Conservation (phyloP, 257 asterid genomes). For the Fraxinus americana region DNA sequence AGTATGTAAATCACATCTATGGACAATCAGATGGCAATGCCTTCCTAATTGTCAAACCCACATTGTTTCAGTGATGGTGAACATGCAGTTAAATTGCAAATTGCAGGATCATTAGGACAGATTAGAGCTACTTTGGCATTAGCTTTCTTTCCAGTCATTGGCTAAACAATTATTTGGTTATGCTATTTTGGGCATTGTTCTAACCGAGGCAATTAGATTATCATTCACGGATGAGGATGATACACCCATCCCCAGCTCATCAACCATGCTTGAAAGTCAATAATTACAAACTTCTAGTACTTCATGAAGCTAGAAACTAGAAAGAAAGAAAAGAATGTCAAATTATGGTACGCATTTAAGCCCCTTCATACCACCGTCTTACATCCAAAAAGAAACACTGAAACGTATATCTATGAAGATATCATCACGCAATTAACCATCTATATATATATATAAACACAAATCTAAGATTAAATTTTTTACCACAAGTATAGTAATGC, state of each 20-base stretch:
- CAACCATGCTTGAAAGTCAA: background rate
- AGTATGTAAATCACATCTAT: slow-evolving; percentile 17
- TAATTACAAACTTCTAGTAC: background rate
- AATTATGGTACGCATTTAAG: slow-evolving; percentile 14
- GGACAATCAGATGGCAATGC: slow-evolving; percentile 9
- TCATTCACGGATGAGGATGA: slow-evolving; percentile 12
- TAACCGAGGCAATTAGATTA: background rate
- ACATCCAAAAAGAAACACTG: slow-evolving; percentile 16
- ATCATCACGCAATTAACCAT: background rate
- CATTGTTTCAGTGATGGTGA: slow-evolving; percentile 13
- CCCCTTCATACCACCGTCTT: slow-evolving; percentile 10
- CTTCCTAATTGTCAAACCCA: slow-evolving; percentile 22
- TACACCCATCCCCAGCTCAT: slow-evolving; percentile 6
- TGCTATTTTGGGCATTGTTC: no score
- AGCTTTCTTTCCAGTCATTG: no score
- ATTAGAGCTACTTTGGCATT: no score
- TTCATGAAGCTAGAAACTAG: background rate
- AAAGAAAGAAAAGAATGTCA: background rate
- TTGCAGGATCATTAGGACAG: background rate
- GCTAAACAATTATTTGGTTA: no score
- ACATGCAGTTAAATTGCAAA: background rate
- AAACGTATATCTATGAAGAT: background rate
- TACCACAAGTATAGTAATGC: slow-evolving; percentile 99
- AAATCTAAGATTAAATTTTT: slow-evolving; percentile 16
- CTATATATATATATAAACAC: slow-evolving; percentile 18